Percentiles rank a stretch among this genome's conserved stretches.
These are phyloP conservation scores for Colletotrichum liaoningense DNA, from an alignment of 2,329 filamentous ascomycete species.

Conservation along the genomic window DNA sequence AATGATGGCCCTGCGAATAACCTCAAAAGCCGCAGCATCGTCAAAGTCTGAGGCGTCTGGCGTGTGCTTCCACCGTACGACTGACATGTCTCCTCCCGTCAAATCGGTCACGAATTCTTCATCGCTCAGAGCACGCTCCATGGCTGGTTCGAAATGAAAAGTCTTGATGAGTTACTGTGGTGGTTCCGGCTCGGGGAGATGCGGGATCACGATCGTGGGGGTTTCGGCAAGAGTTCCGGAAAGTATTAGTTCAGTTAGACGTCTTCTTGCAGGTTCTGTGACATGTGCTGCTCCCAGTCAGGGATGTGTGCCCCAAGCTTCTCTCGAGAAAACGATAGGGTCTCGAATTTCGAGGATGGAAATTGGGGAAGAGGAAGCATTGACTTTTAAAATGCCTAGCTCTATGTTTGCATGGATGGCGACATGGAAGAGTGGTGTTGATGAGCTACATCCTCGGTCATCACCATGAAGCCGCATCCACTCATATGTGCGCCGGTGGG, in stretches of 20 bases:
- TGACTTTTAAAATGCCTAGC: not conserved
- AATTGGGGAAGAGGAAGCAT: not conserved
- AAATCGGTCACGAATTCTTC: not conserved
- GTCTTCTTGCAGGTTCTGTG: not conserved
- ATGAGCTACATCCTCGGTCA: not conserved
- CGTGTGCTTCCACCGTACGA: constrained; percentile 1
- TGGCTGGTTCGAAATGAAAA: not conserved
- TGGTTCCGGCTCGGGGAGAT: not conserved
- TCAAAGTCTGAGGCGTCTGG: constrained; percentile 10
- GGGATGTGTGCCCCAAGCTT: not conserved
- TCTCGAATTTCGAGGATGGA: too few species aligned
- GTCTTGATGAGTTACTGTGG: not conserved
- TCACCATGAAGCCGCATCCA: not conserved
- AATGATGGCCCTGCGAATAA: constrained; percentile 8
- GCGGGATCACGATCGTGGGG: not conserved
- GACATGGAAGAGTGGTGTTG: not conserved
- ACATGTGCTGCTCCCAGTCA: not conserved
- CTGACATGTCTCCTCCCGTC: not conserved
- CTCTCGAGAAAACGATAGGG: not conserved
- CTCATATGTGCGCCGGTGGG: constrained; percentile 1
- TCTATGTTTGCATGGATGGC: not conserved
- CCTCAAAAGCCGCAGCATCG: constrained; percentile 6
- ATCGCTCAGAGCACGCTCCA: not conserved
- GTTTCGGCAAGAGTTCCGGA: not conserved
- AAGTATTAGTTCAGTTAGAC: not conserved